phyloP scores from a whole-genome alignment of 495 filamentous ascomycete genomes.

The Staphylotrichum tortipilum region DNA sequence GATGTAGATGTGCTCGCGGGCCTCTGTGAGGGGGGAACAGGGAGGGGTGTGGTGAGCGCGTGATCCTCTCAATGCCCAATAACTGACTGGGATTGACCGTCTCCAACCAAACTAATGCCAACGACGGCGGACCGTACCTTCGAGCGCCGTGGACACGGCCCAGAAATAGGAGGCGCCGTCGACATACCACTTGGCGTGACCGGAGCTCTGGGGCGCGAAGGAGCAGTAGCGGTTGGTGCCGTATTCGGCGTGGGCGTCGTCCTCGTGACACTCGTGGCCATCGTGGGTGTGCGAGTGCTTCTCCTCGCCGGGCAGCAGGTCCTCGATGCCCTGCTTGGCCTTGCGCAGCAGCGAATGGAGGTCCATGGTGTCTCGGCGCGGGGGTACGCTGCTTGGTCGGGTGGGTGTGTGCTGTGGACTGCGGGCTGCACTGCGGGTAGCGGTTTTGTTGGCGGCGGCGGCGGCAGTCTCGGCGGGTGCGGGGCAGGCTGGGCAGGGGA shows the following conservation, averaged over 20 bases:
- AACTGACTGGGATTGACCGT: too few relatives aligned
- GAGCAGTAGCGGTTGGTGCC: constrained; percentile 66
- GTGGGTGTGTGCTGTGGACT: too few relatives aligned
- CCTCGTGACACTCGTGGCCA: constrained; percentile 23
- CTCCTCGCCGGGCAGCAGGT: constrained; percentile 24
- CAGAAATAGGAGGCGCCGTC: constrained; percentile 90
- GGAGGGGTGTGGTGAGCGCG: too few relatives aligned
- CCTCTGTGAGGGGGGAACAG: constrained; percentile 39
- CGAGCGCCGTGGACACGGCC: constrained; percentile 76
- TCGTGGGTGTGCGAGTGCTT: constrained; percentile 35
- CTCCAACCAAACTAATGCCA: neutral
- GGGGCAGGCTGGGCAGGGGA: neutral
- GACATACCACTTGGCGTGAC: constrained; percentile 91
- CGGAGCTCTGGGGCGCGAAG: constrained; percentile 79
- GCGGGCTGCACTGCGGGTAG: neutral
- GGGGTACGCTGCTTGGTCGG: neutral
- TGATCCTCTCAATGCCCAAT: too few relatives aligned
- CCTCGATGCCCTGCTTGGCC: constrained; percentile 18
- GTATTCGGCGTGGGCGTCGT: constrained; percentile 24
- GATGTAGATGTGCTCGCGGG: constrained; percentile 81
- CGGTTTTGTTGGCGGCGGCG: too few relatives aligned
- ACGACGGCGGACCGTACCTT: constrained; percentile 41
- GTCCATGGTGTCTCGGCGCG: constrained; percentile 7
- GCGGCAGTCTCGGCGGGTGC: neutral
- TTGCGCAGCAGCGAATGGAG: constrained; percentile 13